Conservation (phyloP, 768 basidiomycete species). For the Russula ochroleuca region DNA sequence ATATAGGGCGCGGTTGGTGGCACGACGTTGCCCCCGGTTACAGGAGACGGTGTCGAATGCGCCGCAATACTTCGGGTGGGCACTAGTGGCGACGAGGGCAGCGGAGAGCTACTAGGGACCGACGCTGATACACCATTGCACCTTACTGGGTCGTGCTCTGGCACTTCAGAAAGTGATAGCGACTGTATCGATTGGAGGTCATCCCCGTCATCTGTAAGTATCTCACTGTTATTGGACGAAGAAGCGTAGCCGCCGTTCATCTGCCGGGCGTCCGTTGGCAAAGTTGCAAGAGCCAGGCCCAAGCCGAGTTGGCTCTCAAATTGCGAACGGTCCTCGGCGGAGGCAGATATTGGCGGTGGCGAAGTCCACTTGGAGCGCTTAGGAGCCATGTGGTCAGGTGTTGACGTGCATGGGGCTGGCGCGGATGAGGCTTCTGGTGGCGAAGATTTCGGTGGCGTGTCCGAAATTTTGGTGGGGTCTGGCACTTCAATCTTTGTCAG, state of each 20-base stretch:
- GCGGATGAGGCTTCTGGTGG: conserved; percentile 25
- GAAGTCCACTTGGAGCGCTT: conserved; percentile 80
- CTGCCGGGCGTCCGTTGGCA: conserved; percentile 57
- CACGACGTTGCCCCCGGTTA: neutral
- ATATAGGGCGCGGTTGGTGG: neutral
- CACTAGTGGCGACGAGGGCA: conserved; percentile 7
- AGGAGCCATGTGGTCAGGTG: conserved; percentile 69
- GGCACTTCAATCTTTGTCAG: conserved; percentile 38
- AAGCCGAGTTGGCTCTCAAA: conserved; percentile 67
- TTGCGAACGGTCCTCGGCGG: conserved; percentile 56
- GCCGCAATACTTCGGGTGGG: neutral
- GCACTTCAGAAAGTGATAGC: conserved; percentile 31
- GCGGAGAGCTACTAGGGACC: conserved; percentile 19
- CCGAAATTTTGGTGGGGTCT: conserved; percentile 39
- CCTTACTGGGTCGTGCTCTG: neutral
- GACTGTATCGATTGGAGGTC: conserved; percentile 67
- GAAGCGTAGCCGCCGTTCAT: conserved; percentile 44
- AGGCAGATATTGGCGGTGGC: conserved; percentile 74
- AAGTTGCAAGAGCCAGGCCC: conserved; percentile 64
- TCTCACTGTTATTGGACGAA: conserved; percentile 60
- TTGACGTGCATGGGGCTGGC: conserved; percentile 20
- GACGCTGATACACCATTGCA: conserved; percentile 16
- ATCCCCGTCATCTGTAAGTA: conserved; percentile 68
- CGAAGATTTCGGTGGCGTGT: conserved; percentile 46
- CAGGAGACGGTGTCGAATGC: neutral